Percentiles rank a stretch among this genome's conserved stretches.
phyloP scores from a whole-genome alignment of 2,329 filamentous ascomycete species.

The Fusarium dimerum region DNA sequence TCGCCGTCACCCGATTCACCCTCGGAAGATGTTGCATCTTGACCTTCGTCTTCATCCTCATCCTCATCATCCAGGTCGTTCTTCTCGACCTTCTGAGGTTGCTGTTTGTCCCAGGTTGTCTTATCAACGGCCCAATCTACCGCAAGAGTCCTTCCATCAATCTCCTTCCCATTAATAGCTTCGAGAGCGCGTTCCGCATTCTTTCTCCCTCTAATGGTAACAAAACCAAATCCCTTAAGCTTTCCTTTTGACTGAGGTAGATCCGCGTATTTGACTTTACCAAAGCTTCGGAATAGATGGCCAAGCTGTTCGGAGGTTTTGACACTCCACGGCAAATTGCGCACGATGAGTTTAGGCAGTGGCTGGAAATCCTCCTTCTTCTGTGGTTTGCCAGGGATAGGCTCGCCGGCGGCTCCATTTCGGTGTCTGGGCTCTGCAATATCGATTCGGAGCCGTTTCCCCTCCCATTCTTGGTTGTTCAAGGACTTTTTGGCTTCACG shows the following conservation, averaged over 20 bases:
- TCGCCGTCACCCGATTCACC: slow-evolving; percentile 14
- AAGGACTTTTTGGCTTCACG: slow-evolving; percentile 77
- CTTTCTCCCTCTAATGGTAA: slow-evolving; percentile 82
- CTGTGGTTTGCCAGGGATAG: slow-evolving; percentile 50
- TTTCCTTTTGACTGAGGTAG: slow-evolving; percentile 77
- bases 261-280: slow-evolving; percentile 86
- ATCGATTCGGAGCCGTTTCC: slow-evolving; percentile 81
- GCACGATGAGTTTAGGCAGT: slow-evolving; percentile 78
- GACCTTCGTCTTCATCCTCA: slow-evolving; percentile 41
- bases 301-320: slow-evolving; percentile 81
- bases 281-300: slow-evolving; percentile 80
- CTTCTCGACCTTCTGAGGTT: slow-evolving; percentile 41
- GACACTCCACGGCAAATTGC: slow-evolving; percentile 95
- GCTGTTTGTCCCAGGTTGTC: slow-evolving; percentile 73
- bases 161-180: slow-evolving; percentile 81
- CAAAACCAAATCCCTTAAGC: slow-evolving; percentile 88
- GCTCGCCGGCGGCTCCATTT: slow-evolving; percentile 48
- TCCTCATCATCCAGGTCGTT: slow-evolving; percentile 43
- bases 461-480: slow-evolving; percentile 75
- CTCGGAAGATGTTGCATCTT: slow-evolving; percentile 15
- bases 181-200: slow-evolving; percentile 90
- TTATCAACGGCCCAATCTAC: slow-evolving; percentile 98
- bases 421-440: slow-evolving; percentile 84
- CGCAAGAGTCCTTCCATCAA: slow-evolving; percentile 85
- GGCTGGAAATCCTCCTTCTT: slow-evolving; percentile 62